Evolutionary conservation across 306 rosid genomes (phyloP).

Genomic region (Trifolium pratense): DNA sequence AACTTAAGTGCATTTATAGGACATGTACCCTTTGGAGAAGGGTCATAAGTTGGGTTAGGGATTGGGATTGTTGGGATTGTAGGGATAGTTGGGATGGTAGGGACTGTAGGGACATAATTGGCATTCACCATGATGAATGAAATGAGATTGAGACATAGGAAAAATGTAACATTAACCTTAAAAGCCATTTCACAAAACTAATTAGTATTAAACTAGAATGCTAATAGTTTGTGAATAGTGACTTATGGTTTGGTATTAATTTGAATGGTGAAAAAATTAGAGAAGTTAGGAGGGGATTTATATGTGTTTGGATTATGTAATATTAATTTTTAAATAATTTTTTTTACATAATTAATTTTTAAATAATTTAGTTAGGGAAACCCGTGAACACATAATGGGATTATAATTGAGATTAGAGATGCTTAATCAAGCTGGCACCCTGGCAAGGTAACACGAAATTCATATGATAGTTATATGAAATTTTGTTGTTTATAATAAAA

Average conservation of each 20-base stretch:
- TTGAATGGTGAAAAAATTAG: constrained; percentile 19
- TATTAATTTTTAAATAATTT: constrained; percentile 6
- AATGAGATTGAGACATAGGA: constrained; percentile 36
- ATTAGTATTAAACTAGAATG: not conserved
- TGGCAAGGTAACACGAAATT: constrained; percentile 30
- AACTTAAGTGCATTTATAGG: constrained; percentile 56
- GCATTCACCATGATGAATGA: constrained; percentile 38
- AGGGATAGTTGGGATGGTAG: not conserved
- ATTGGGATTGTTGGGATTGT: not conserved
- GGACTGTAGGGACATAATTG: constrained; percentile 24
- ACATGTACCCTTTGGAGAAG: constrained; percentile 38
- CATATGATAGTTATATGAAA: constrained; percentile 12
- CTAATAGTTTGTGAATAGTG: constrained; percentile 19
- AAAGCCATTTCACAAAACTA: constrained; percentile 28
- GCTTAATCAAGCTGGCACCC: constrained; percentile 34
- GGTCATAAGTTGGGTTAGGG: not conserved
- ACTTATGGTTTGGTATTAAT: not conserved
- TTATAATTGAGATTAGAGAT: constrained; percentile 37
- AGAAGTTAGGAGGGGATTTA: constrained; percentile 31
- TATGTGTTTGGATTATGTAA: constrained; percentile 4
- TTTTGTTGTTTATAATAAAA: not conserved
- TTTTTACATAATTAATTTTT: not conserved
- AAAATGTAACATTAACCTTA: constrained; percentile 20
- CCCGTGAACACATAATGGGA: constrained; percentile 45
- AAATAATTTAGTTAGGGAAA: constrained; percentile 30